phyloP scores from a whole-genome alignment of 257 asterid species.

The Avicennia marina region DNA sequence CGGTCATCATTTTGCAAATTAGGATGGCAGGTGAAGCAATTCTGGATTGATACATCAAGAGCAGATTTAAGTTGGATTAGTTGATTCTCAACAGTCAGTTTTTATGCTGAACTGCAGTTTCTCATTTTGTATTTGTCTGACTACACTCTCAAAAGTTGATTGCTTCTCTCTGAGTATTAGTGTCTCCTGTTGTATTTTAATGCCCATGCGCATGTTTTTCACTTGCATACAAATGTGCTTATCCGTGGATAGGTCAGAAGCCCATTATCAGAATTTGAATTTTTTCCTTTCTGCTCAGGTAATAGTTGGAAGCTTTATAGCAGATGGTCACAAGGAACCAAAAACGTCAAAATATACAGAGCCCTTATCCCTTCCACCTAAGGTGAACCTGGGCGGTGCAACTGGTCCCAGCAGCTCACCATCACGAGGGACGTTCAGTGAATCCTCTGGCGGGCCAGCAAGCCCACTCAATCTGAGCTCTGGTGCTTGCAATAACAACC shows the following conservation, averaged over 20 bases:
- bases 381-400: conserved; percentile 25
- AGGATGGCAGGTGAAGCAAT: no score
- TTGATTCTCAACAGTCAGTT: no score
- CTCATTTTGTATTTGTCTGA: no score
- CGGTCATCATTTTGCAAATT: neutral
- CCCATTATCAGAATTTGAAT: neutral
- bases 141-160: no score
- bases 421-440: conserved; percentile 44
- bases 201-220: no score
- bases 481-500: conserved; percentile 34
- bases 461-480: conserved; percentile 46
- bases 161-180: no score
- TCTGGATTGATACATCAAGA: no score
- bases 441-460: conserved; percentile 47
- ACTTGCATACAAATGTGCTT: no score
- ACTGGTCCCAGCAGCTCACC: conserved; percentile 45
- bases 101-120: no score
- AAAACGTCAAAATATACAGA: conserved; percentile 28
- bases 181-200: no score
- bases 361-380: conserved; percentile 26
- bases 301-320: conserved; percentile 46
- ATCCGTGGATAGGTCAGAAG: no score
- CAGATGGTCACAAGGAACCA: conserved; percentile 34
- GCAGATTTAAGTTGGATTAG: no score
- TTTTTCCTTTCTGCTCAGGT: conserved; percentile 26